Conservation (phyloP, 2,329 filamentous ascomycete genomes). For the Rutstroemia sp. region DNA sequence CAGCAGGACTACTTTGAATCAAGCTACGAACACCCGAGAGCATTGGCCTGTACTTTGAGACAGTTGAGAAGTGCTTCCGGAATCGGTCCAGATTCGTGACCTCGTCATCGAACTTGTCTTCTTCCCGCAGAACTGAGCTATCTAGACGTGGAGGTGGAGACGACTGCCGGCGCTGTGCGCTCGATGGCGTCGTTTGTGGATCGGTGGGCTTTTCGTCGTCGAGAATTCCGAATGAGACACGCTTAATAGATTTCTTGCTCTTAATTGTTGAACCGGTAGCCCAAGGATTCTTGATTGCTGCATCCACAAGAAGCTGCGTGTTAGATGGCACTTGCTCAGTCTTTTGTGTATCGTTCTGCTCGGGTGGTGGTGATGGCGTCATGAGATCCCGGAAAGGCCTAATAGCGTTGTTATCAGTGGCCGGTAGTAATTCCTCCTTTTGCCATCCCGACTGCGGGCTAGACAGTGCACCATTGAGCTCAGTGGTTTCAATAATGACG, state of each 20-base stretch:
- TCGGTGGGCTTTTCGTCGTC: neutral
- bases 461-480: neutral
- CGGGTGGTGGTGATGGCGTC: conserved; percentile 15
- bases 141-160: conserved; percentile 19
- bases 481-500: neutral
- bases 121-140: conserved; percentile 7
- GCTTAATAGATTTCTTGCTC: conserved; percentile 17
- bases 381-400: conserved; percentile 20
- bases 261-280: conserved; percentile 8
- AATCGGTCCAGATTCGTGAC: conserved; percentile 12
- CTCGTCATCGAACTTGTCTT: conserved; percentile 15
- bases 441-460: conserved; percentile 12
- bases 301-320: conserved; percentile 22
- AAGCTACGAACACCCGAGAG: conserved; percentile 10
- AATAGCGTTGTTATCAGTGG: conserved; percentile 9
- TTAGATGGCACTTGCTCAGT: conserved; percentile 1
- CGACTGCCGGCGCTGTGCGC: neutral
- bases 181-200: neutral
- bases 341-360: neutral
- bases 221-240: conserved; percentile 25
- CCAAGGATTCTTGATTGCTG: conserved; percentile 25
- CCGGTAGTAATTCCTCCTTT: conserved; percentile 10
- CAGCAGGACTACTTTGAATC: conserved; percentile 31
- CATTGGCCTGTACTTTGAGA: conserved; percentile 13
- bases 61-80: conserved; percentile 16